Conservation (phyloP, 2,329 filamentous ascomycete genomes). For the Myriosclerotinia scirpicola region DNA sequence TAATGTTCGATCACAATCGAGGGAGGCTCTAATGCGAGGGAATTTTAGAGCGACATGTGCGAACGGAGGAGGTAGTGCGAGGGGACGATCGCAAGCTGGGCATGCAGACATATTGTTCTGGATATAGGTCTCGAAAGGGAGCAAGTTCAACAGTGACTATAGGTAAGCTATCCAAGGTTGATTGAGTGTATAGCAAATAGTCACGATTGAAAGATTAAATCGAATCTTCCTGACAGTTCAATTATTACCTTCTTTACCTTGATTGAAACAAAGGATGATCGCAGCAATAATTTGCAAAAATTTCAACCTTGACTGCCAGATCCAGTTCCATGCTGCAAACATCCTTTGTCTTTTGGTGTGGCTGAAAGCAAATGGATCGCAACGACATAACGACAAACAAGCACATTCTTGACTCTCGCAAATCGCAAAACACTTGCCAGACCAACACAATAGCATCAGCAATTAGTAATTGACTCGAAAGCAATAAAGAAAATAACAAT, state of each 20-base stretch:
- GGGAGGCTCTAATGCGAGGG: constrained; percentile 25
- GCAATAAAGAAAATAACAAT: neutral
- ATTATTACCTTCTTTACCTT: neutral
- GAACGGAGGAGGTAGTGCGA: constrained; percentile 31
- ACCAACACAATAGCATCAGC: neutral
- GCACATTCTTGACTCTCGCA: neutral
- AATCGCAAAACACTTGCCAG: neutral
- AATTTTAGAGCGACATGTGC: constrained; percentile 27
- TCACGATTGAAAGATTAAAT: neutral
- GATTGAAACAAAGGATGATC: neutral
- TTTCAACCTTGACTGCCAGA: no score
- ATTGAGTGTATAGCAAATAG: neutral
- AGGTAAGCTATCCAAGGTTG: constrained; percentile 7
- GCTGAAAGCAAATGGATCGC: constrained; percentile 5
- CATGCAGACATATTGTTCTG: constrained; percentile 21
- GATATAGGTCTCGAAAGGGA: neutral
- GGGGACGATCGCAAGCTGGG: constrained; percentile 18
- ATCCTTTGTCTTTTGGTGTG: constrained; percentile 15
- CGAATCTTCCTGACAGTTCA: neutral
- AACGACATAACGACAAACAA: neutral
- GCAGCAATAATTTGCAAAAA: no score
- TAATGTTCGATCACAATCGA: constrained; percentile 29
- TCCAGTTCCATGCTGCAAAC: constrained; percentile 2
- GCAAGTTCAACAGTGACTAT: neutral
- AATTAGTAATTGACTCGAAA: neutral